Base-by-base conservation (phyloP, 163 green algal species). In the Coccomyxa subellipsoidea region DNA sequence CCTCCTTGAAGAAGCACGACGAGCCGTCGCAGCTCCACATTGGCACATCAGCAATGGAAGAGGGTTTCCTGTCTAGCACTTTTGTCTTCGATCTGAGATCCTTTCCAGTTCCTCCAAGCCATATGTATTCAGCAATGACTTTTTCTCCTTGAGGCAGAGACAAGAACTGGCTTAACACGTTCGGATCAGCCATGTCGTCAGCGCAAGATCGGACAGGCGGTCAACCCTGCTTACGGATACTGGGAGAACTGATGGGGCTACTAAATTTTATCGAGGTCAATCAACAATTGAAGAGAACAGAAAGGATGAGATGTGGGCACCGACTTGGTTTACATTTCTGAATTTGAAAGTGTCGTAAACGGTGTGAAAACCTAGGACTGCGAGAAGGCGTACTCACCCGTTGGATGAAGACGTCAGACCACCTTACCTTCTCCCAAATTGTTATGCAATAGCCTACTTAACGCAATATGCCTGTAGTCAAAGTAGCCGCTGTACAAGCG, bases 61-160 rank as follows among this genome's bases (percentile, higher is more conserved):
- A 1, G 47, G 47, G 47, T 59, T 59, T 59, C 73, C 87, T 88
- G 80, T 81, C 69, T 32, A 94, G 86, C 6, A 89, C 93, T 76
- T 85, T 87, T 38, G 89, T 89, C 90, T 98, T 98, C 85, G 85
- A 95, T 69, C 96, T 85, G 76, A 98, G 82, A 88, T 98, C 95
- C 29, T 84, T 59, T 32, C 90, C 90, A 35, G 85, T 91, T 77
- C 93, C 94, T 37, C 91, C 94, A 70, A 98, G 97, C 94, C 94
- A 97, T 47, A 97, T 88, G 77, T 97, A 98, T 90, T 98, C 94
- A 1, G 93, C 94, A 12, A 87, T 88, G 54, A 96, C 91, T 81
- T 95, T 94, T 84, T 59, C 47, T 59, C 47, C 47, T 59, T 59
- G 47, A 27, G 47, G 47, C 21, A 59, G 47, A 12, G 47, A 12